Conservation (phyloP, 1,139 yeast genomes). For the Blastobotrys aristatus region DNA sequence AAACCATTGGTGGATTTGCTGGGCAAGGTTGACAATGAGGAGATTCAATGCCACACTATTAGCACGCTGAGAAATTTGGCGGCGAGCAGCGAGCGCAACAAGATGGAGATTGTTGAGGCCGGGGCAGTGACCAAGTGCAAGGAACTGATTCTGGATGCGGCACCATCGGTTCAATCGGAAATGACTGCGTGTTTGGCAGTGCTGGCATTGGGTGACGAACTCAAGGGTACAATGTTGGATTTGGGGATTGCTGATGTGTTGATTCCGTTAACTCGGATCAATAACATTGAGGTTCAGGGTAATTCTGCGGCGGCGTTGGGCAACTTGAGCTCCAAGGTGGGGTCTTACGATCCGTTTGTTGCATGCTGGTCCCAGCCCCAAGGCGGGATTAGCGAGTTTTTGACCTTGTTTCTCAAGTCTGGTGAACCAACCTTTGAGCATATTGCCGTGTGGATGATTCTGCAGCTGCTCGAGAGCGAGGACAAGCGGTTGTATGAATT, state of each 20-base stretch:
- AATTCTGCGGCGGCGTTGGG: constrained; percentile 98
- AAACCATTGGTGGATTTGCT: constrained; percentile 82
- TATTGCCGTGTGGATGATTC: constrained; percentile 94
- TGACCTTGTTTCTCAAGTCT: constrained; percentile 72
- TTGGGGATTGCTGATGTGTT: constrained; percentile 83
- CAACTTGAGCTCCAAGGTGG: constrained; percentile 84
- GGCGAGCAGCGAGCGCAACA: constrained; percentile 88
- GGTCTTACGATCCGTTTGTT: constrained; percentile 74
- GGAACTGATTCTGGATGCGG: constrained; percentile 77
- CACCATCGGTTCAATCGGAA: constrained; percentile 88
- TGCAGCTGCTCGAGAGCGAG: constrained; percentile 86
- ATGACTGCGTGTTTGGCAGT: constrained; percentile 97
- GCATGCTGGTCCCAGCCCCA: constrained; percentile 75
- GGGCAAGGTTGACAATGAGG: constrained; percentile 85
- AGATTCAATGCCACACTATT: constrained; percentile 96
- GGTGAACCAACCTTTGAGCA: constrained; percentile 97
- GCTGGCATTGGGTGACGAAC: constrained; percentile 90
- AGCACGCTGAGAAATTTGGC: constrained; percentile 94
- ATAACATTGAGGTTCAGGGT: constrained; percentile 94
- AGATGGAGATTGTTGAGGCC: constrained; percentile 86
- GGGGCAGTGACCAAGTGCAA: constrained; percentile 95
- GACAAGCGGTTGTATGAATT: constrained; percentile 53
- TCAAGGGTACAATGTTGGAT: constrained; percentile 78
- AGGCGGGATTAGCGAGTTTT: constrained; percentile 83
- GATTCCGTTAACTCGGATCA: constrained; percentile 83